These are phyloP conservation scores for Jatropha multifida DNA, from an alignment of 441 rosid species.

Conservation along the genomic window DNA sequence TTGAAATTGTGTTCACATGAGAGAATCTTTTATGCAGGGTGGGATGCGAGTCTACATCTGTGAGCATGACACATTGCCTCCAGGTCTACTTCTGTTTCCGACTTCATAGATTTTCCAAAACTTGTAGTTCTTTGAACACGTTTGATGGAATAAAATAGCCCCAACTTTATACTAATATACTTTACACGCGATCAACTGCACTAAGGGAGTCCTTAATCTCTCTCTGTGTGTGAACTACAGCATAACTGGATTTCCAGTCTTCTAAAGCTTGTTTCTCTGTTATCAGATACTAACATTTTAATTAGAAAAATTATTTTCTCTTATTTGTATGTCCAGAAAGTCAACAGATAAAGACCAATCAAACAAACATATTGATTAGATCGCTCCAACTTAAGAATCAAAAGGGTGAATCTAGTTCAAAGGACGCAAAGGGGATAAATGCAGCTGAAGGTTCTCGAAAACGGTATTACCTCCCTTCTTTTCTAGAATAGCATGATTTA, in stretches of 20 bases:
- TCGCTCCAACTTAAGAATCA: conserved; percentile 76
- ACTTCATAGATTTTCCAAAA: neutral
- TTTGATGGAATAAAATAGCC: neutral
- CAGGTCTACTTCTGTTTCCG: conserved; percentile 46
- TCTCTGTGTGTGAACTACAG: neutral
- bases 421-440: conserved; percentile 50
- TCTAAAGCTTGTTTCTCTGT: neutral
- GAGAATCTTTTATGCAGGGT: conserved; percentile 51
- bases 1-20: conserved; percentile 7
- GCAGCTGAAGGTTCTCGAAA: conserved; percentile 69
- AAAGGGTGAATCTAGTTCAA: conserved; percentile 60
- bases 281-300: neutral
- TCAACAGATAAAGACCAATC: conserved; percentile 83
- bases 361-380: conserved; percentile 88
- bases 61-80: conserved; percentile 86
- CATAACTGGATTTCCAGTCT: neutral
- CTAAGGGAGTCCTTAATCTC: neutral
- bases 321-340: conserved; percentile 46
- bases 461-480: conserved; percentile 47
- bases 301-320: conserved; percentile 24
- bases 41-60: conserved; percentile 75
- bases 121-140: conserved; percentile 3
- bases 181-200: neutral
- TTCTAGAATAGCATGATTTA: conserved; percentile 11
- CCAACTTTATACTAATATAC: neutral